Evolutionary conservation across 2,329 filamentous ascomycete genomes (phyloP).

Genomic region (Alternaria metachromatica): DNA sequence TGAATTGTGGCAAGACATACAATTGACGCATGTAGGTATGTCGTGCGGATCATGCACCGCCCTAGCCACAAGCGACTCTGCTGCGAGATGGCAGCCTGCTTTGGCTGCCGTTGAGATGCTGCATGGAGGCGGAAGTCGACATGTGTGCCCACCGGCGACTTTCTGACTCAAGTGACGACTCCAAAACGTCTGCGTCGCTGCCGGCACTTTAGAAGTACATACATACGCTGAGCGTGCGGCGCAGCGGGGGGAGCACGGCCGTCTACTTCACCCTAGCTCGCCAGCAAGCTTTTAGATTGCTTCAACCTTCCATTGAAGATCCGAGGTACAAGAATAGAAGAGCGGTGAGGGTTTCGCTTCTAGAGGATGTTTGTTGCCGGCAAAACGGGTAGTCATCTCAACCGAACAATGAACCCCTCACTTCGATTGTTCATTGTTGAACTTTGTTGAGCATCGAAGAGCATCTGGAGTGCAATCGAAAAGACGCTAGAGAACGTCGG

Average conservation of each 20-base stretch:
- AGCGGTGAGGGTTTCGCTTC: constrained; percentile 37
- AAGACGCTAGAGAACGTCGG: constrained; percentile 43
- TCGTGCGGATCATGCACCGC: constrained; percentile 43
- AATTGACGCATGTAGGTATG: constrained; percentile 43
- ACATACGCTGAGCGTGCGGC: constrained; percentile 21
- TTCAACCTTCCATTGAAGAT: constrained; percentile 23
- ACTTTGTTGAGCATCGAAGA: constrained; percentile 32
- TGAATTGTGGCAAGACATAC: constrained; percentile 33
- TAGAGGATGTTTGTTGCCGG: constrained; percentile 28
- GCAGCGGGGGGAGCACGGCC: constrained; percentile 26
- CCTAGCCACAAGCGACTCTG: constrained; percentile 34
- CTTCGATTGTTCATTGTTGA: constrained; percentile 20
- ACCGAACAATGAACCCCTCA: constrained; percentile 33
- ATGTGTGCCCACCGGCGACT: constrained; percentile 11
- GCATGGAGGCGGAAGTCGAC: constrained; percentile 31
- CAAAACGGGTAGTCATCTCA: constrained; percentile 32
- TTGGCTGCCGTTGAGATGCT: constrained; percentile 32
- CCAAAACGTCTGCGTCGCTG: constrained; percentile 5
- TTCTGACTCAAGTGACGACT: constrained; percentile 6
- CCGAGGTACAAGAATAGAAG: constrained; percentile 37
- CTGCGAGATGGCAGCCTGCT: constrained; percentile 33
- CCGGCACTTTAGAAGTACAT: constrained; percentile 12
- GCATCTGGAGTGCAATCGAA: constrained; percentile 30
- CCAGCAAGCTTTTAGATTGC: constrained; percentile 33
- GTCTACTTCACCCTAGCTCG: constrained; percentile 30